Evolutionary conservation across 768 basidiomycete species (phyloP).

Genomic region (Fomitopsis pulvina): DNA sequence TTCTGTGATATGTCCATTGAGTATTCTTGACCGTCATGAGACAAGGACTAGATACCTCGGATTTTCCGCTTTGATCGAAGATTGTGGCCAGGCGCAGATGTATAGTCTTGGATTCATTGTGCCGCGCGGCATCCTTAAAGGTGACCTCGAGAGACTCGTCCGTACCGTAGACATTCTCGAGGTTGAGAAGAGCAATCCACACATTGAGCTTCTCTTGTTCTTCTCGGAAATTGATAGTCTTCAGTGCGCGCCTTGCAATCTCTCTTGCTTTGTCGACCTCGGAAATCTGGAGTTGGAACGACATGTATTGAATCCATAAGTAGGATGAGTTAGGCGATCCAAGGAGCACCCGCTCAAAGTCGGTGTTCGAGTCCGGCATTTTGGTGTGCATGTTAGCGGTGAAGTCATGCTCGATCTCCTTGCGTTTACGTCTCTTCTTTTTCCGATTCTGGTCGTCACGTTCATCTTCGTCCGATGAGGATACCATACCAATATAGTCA

Average conservation of each 20-base stretch:
- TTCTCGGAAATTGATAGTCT: slow-evolving; percentile 90
- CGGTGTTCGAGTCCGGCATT: slow-evolving; percentile 83
- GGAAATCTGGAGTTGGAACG: slow-evolving; percentile 94
- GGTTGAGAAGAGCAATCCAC: slow-evolving; percentile 93
- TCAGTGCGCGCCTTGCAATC: slow-evolving; percentile 76
- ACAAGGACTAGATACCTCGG: slow-evolving; percentile 44
- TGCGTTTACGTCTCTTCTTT: slow-evolving; percentile 61
- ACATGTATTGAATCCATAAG: slow-evolving; percentile 99
- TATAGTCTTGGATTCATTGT: slow-evolving; percentile 91
- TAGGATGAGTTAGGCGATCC: slow-evolving; percentile 96
- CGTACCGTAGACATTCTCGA: slow-evolving; percentile 91
- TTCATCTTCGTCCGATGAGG: slow-evolving; percentile 44
- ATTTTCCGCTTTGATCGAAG: slow-evolving; percentile 76
- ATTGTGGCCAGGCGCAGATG: slow-evolving; percentile 82
- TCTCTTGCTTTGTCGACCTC: slow-evolving; percentile 93
- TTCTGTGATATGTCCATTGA: slow-evolving; percentile 40
- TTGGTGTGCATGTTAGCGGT: slow-evolving; percentile 86
- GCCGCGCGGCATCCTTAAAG: slow-evolving; percentile 85
- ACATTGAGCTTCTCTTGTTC: slow-evolving; percentile 95
- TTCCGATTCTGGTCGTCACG: slow-evolving; percentile 42
- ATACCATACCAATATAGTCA: slow-evolving; percentile 33
- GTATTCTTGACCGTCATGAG: neutral
- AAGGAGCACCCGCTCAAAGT: slow-evolving; percentile 90
- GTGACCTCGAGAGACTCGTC: slow-evolving; percentile 70
- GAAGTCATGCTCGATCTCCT: slow-evolving; percentile 68